Conservation (phyloP, 1,139 yeast genomes). For the Chernovozyma sophiae-reginae region DNA sequence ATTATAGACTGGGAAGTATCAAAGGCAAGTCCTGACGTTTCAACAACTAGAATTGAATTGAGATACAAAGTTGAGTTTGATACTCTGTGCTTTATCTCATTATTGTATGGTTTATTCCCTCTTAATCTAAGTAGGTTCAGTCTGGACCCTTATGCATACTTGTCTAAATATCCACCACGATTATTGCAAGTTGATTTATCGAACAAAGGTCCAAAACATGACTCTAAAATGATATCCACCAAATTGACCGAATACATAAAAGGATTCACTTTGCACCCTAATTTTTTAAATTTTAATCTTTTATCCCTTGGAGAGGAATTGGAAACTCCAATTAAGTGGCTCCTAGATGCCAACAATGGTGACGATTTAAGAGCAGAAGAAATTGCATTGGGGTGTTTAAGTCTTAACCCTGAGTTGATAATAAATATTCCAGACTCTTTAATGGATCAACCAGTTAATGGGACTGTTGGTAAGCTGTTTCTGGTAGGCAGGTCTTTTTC, state of each 20-base stretch:
- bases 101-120: constrained; percentile 63
- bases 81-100: constrained; percentile 28
- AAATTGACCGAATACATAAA: constrained; percentile 9
- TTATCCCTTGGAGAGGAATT: constrained; percentile 38
- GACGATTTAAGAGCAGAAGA: constrained; percentile 27
- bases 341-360: constrained; percentile 16
- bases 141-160: constrained; percentile 30
- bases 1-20: background rate
- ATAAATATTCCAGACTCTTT: constrained; percentile 12
- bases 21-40: background rate
- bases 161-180: constrained; percentile 11
- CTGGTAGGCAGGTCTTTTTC: constrained; percentile 2
- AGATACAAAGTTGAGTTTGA: constrained; percentile 16
- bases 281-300: constrained; percentile 27
- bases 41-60: background rate
- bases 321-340: constrained; percentile 34
- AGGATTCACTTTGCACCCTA: constrained; percentile 46
- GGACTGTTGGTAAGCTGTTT: background rate
- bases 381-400: constrained; percentile 29
- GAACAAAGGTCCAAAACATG: constrained; percentile 1
- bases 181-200: constrained; percentile 7
- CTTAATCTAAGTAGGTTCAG: constrained; percentile 44
- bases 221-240: background rate
- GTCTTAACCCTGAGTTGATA: constrained; percentile 23
- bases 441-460: constrained; percentile 5